Evolutionary conservation across 768 basidiomycete genomes (phyloP).

Genomic region (Cantharellus anzutake): DNA sequence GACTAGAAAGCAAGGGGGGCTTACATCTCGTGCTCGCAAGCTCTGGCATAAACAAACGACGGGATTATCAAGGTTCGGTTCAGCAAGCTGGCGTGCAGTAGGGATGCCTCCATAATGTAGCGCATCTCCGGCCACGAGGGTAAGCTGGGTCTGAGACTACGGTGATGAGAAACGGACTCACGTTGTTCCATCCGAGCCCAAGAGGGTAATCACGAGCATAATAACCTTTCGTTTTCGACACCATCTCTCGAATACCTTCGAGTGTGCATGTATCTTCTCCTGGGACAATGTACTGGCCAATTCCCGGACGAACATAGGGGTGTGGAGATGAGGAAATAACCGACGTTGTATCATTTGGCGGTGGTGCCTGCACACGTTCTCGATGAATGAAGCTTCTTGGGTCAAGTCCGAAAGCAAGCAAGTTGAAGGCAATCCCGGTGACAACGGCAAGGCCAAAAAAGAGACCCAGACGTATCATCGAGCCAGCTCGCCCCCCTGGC

Average conservation of each 20-base stretch:
- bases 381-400: too few relatives aligned
- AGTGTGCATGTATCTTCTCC: constrained; percentile 14
- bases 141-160: background rate
- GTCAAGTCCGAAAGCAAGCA: too few relatives aligned
- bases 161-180: constrained; percentile 11
- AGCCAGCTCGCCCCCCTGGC: too few relatives aligned
- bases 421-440: too few relatives aligned
- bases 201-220: constrained; percentile 27
- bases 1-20: constrained; percentile 6
- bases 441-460: too few relatives aligned
- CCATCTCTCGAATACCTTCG: constrained; percentile 18
- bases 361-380: too few relatives aligned
- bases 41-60: constrained; percentile 27
- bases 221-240: constrained; percentile 23
- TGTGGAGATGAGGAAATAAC: too few relatives aligned
- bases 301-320: background rate
- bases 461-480: too few relatives aligned
- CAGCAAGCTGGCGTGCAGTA: constrained; percentile 24
- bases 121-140: constrained; percentile 19
- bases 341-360: too few relatives aligned
- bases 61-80: constrained; percentile 27
- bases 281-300: background rate
- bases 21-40: constrained; percentile 24
- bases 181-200: constrained; percentile 32
- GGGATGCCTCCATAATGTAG: constrained; percentile 29